These are phyloP conservation scores for Lojkania enalia DNA, from an alignment of 2,329 filamentous ascomycete species.

Conservation along the genomic window DNA sequence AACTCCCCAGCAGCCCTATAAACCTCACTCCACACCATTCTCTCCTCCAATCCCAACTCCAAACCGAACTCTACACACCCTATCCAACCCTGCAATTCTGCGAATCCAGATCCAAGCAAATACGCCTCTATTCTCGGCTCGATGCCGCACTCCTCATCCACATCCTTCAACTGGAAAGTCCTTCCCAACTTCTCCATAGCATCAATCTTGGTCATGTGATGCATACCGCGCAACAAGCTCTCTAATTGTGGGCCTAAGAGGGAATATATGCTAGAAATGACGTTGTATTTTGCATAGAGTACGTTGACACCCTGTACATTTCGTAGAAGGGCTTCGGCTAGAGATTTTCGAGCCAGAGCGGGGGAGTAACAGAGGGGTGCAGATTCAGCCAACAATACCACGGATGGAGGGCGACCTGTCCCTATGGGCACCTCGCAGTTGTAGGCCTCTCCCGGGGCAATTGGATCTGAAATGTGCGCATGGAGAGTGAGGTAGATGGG, in stretches of 20 bases:
- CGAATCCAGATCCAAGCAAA: conserved; percentile 18
- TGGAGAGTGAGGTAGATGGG: conserved; percentile 19
- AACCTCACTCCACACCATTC: conserved; percentile 8
- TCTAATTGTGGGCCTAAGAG: conserved; percentile 1
- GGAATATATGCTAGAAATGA: conserved; percentile 15
- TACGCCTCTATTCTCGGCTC: conserved; percentile 24
- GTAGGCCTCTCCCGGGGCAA: conserved; percentile 8
- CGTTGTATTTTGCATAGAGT: conserved; percentile 15
- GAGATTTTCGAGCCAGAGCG: conserved; percentile 10
- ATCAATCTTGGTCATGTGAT: conserved; percentile 16
- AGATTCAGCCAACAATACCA: conserved; percentile 16
- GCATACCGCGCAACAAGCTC: conserved; percentile 19
- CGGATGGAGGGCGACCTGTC: conserved; percentile 19
- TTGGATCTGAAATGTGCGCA: conserved; percentile 1
- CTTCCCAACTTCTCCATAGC: conserved; percentile 17
- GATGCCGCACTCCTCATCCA: conserved; percentile 18
- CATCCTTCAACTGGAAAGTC: conserved; percentile 15
- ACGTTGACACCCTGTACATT: not conserved
- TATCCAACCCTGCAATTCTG: conserved; percentile 19
- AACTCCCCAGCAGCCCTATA: conserved; percentile 22
- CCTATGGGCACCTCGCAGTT: conserved; percentile 18
- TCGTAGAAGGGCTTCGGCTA: conserved; percentile 14
- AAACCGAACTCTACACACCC: conserved; percentile 13
- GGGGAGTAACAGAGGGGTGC: conserved; percentile 2
- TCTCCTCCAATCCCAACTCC: conserved; percentile 13